phyloP scores from a whole-genome alignment of 305 asterid genomes.

The Salvia sclarea region DNA sequence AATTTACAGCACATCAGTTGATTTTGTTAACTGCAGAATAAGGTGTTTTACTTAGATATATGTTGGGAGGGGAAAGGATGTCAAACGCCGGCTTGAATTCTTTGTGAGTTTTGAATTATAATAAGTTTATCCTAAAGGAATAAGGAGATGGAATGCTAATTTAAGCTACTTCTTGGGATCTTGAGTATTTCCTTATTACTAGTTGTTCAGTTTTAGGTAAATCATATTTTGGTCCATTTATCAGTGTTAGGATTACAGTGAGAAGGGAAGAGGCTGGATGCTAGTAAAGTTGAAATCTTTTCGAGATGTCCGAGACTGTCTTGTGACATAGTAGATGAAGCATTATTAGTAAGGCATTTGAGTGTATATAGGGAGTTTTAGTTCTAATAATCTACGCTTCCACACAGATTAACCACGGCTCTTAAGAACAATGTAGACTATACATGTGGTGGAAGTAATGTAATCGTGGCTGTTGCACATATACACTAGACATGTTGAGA shows the following conservation, averaged over 20 bases:
- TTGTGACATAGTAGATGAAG: not conserved
- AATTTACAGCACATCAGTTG: not conserved
- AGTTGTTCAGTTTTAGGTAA: not conserved
- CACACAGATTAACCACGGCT: not conserved
- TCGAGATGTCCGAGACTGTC: not conserved
- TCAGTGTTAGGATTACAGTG: not conserved
- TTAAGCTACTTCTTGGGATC: constrained; percentile 3
- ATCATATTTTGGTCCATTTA: not conserved
- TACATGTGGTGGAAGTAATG: not conserved
- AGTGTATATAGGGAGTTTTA: not conserved
- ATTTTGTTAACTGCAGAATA: no score
- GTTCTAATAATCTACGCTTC: no score
- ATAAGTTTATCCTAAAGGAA: not conserved
- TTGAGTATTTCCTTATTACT: constrained; percentile 20
- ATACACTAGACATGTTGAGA: not conserved
- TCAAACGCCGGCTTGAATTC: not conserved
- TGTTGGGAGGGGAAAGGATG: no score
- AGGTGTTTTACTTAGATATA: no score
- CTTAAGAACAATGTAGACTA: constrained; percentile 11
- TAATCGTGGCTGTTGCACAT: not conserved
- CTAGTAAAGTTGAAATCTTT: no score
- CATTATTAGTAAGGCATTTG: no score
- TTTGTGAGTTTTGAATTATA: constrained; percentile 12
- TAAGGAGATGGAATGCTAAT: not conserved
- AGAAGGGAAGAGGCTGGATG: not conserved